phyloP scores from a whole-genome alignment of 2,329 filamentous ascomycete genomes.

The Penicillium hesseltinei region DNA sequence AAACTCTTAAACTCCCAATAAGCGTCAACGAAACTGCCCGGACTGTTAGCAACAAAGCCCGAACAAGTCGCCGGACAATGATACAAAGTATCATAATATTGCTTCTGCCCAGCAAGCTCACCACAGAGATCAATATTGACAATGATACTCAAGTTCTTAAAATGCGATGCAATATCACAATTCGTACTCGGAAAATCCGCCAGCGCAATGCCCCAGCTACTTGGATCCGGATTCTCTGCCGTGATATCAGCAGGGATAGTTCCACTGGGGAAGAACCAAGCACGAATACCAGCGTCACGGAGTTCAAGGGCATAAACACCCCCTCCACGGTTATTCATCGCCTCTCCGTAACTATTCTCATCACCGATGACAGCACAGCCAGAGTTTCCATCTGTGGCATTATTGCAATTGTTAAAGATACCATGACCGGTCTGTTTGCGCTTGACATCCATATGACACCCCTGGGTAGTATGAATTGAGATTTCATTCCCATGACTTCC shows the following conservation, averaged over 20 bases:
- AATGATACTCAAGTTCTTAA: conserved; percentile 65
- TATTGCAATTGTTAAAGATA: conserved; percentile 51
- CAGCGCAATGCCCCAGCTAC: conserved; percentile 59
- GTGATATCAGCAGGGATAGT: conserved; percentile 55
- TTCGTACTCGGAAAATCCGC: conserved; percentile 65
- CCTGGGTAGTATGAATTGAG: conserved; percentile 59
- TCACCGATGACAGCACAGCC: conserved; percentile 56
- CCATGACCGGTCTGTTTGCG: conserved; percentile 53
- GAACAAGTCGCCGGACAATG: conserved; percentile 55
- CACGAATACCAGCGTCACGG: conserved; percentile 59
- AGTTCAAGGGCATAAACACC: conserved; percentile 63
- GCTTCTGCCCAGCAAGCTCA: conserved; percentile 45
- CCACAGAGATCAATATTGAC: conserved; percentile 67
- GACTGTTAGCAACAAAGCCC: conserved; percentile 59
- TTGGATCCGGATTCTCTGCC: conserved; percentile 55
- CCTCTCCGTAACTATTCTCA: conserved; percentile 49
- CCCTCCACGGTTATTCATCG: conserved; percentile 55
- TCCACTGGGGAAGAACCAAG: conserved; percentile 59
- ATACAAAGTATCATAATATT: conserved; percentile 35
- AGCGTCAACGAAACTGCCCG: conserved; percentile 55
- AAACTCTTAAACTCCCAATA: conserved; percentile 66
- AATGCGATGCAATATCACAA: conserved; percentile 60
- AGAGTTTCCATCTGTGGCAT: conserved; percentile 52
- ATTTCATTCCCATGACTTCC: conserved; percentile 57
- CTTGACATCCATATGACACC: conserved; percentile 53